A percentile compares a stretch with the other conserved stretches of the same genome.
Conservation (phyloP, 768 basidiomycete genomes). For the Tulasnella sp. region DNA sequence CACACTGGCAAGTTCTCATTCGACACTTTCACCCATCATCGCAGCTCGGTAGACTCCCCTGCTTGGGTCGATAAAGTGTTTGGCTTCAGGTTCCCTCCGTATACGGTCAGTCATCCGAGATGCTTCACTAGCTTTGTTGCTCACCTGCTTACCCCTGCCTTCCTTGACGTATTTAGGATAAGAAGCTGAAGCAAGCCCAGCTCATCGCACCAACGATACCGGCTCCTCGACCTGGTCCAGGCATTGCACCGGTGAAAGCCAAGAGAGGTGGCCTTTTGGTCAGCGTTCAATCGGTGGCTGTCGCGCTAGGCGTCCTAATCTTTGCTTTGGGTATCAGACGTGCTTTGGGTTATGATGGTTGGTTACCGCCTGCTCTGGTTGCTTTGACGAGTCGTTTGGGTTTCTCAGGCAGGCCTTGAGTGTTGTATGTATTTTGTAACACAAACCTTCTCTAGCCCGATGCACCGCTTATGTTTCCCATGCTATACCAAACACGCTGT, state of each 20-base stretch:
- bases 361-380: background rate
- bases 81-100: constrained; percentile 48
- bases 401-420: background rate
- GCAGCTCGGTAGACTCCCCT: constrained; percentile 57
- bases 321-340: constrained; percentile 5
- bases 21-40: constrained; percentile 75
- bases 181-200: constrained; percentile 5
- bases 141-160: background rate
- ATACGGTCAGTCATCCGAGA: constrained; percentile 38
- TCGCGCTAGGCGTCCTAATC: background rate
- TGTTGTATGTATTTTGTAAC: too few species aligned
- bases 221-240: constrained; percentile 21
- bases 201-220: background rate
- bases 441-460: too few species aligned
- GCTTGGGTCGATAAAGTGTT: constrained; percentile 48
- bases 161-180: background rate
- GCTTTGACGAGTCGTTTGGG: background rate
- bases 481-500: background rate
- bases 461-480: background rate
- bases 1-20: constrained; percentile 59
- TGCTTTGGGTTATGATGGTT: background rate
- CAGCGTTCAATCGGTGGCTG: background rate
- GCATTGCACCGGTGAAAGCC: background rate
- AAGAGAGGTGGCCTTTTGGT: background rate
- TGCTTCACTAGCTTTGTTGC: background rate